Conservation (phyloP, 257 asterid genomes). For the Nicotiana paniculata region DNA sequence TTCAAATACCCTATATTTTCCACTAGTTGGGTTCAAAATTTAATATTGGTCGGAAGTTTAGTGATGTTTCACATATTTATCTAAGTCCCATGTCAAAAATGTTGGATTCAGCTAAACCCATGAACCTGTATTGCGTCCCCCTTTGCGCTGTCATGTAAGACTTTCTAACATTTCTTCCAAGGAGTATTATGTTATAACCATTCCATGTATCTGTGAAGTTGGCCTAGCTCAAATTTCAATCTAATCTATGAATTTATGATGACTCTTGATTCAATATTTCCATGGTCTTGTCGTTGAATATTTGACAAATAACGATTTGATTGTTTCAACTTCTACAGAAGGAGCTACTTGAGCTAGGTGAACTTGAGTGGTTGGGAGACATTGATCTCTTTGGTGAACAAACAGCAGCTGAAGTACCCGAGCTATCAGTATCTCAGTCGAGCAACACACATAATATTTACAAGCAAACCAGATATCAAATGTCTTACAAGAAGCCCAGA, state of each 20-base stretch:
- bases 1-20: not conserved
- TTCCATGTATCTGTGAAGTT: not conserved
- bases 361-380: conserved; percentile 71
- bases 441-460: conserved; percentile 21
- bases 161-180: not conserved
- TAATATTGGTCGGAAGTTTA: no score
- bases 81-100: no score
- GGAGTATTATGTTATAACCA: not conserved
- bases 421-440: conserved; percentile 50
- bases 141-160: not conserved
- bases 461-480: conserved; percentile 30
- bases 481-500: conserved; percentile 70
- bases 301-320: not conserved
- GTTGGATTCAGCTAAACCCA: no score
- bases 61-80: no score
- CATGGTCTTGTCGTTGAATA: not conserved
- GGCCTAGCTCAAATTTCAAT: not conserved
- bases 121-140: no score
- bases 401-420: conserved; percentile 88
- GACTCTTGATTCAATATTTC: not conserved
- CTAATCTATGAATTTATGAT: not conserved
- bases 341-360: conserved; percentile 76
- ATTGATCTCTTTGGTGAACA: conserved; percentile 61
- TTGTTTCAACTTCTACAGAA: conserved; percentile 34
- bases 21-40: not conserved